Evolutionary conservation across 331 rosid species (phyloP), one percentile per base, ranked within the genome.

Genomic region (Quercus lobata): DNA sequence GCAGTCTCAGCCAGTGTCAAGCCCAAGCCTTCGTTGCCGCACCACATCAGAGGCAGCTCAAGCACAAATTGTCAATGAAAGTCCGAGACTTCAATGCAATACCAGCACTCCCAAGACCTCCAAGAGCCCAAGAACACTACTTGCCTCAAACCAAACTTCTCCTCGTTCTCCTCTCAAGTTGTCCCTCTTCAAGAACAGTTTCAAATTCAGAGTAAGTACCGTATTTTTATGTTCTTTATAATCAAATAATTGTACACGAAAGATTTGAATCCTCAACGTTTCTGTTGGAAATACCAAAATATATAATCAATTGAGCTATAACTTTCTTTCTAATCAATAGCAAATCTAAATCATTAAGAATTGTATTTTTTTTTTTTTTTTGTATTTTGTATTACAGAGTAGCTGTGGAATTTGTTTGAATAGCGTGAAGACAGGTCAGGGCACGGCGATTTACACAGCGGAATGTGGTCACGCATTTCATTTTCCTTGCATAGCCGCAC

Each of bases 401-500:
- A 93, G 97, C 79, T 96, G 99, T 68, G 97, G 97, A 84, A 90
- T 96, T 74, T 96, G 99, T 80, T 86, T 90, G 90, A 93, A 80
- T 49, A 91, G 92, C 82, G 98, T 96, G 83, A 96, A 93, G 70
- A 90, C 98, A 2, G 99, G 99, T 25, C 99, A 96, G 25, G 97
- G 99, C 9, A 96, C 94, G 25, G 99, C 99, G 53, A 96, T 96
- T 61, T 96, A 93, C 94, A 96, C 99, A 1, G 99, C 98, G 2
- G 99, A 96, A 81, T 96, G 99, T 41, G 58, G 83, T 4, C 99
- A 96, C 81, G 97, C 98, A 17, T 96, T 96, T 71, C 99, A 96
- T 76, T 96, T 96, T 53, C 98, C 99, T 1, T 93, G 99, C 72
- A 91, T 96, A 32, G 98, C 97, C 1, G 85, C 84, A 10, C 83